Conservation (phyloP, 805 yeast species). For the Sugiyamaella lignohabitans region DNA sequence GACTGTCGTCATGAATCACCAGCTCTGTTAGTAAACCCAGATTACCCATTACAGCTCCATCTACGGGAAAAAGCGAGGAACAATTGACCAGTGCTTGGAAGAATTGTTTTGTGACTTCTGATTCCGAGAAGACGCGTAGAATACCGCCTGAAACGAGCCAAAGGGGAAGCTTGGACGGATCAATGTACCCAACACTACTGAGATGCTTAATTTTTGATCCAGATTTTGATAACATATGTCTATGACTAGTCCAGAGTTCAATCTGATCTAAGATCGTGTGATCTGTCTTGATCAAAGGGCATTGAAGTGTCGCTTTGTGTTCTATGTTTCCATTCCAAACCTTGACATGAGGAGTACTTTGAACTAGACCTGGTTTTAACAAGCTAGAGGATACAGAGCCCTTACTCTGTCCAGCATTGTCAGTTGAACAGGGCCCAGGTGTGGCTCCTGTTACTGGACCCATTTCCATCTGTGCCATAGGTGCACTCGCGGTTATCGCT, state of each 20-base stretch:
- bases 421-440: too few relatives aligned
- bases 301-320: background rate
- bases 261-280: conserved; percentile 5
- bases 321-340: conserved; percentile 3
- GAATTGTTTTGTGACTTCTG: conserved; percentile 7
- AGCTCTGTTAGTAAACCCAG: conserved; percentile 5
- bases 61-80: background rate
- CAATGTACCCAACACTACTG: conserved; percentile 7
- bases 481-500: too few relatives aligned
- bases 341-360: too few relatives aligned
- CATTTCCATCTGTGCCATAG: too few relatives aligned
- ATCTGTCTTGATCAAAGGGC: background rate
- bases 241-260: conserved; percentile 11
- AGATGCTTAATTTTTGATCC: conserved; percentile 1
- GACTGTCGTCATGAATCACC: background rate
- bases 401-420: too few relatives aligned
- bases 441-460: too few relatives aligned
- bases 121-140: conserved; percentile 9
- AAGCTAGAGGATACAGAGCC: too few relatives aligned
- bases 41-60: background rate
- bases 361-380: too few relatives aligned
- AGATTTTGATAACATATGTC: conserved; percentile 4
- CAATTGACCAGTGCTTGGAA: conserved; percentile 12
- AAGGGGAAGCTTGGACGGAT: conserved; percentile 12
- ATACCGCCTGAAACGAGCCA: conserved; percentile 16